These are phyloP conservation scores for Harrya chromipes DNA, from an alignment of 768 basidiomycete genomes.

Conservation along the genomic window DNA sequence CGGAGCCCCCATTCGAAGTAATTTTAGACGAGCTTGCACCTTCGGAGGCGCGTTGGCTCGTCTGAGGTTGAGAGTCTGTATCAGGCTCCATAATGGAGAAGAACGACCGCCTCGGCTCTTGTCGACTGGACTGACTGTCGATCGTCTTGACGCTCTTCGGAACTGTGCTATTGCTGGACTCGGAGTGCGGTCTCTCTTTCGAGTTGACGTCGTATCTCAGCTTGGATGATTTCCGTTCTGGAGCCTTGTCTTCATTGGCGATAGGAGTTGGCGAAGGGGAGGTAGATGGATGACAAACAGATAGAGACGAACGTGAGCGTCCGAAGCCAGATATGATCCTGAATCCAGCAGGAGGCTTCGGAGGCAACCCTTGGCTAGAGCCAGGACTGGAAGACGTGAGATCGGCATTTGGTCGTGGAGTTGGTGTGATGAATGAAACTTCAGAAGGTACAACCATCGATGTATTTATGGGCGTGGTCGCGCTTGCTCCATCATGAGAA, in stretches of 20 bases:
- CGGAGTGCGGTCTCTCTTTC: slow-evolving; percentile 53
- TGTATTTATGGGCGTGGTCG: background rate
- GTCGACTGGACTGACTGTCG: slow-evolving; percentile 41
- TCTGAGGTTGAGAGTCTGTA: slow-evolving; percentile 16
- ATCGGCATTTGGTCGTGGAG: slow-evolving; percentile 50
- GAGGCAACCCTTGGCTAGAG: slow-evolving; percentile 21
- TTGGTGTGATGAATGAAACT: slow-evolving; percentile 47
- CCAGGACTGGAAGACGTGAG: slow-evolving; percentile 30
- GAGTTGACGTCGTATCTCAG: slow-evolving; percentile 35
- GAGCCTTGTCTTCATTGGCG: slow-evolving; percentile 17
- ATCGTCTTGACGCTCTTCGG: slow-evolving; percentile 58
- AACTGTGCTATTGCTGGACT: slow-evolving; percentile 56
- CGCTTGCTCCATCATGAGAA: slow-evolving; percentile 43
- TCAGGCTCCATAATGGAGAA: slow-evolving; percentile 33
- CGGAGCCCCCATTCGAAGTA: slow-evolving; percentile 6
- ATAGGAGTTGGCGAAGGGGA: slow-evolving; percentile 27
- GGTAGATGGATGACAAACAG: slow-evolving; percentile 36
- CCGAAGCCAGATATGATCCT: slow-evolving; percentile 65
- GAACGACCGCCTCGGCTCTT: slow-evolving; percentile 36
- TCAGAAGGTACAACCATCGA: slow-evolving; percentile 53
- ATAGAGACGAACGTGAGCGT: slow-evolving; percentile 57
- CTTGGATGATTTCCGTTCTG: slow-evolving; percentile 34
- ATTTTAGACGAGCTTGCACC: slow-evolving; percentile 15
- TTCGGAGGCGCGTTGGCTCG: slow-evolving; percentile 19
- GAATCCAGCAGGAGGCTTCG: slow-evolving; percentile 56